Conservation (phyloP, 148 eudicot species). For the Rhododendron griersonianum region DNA sequence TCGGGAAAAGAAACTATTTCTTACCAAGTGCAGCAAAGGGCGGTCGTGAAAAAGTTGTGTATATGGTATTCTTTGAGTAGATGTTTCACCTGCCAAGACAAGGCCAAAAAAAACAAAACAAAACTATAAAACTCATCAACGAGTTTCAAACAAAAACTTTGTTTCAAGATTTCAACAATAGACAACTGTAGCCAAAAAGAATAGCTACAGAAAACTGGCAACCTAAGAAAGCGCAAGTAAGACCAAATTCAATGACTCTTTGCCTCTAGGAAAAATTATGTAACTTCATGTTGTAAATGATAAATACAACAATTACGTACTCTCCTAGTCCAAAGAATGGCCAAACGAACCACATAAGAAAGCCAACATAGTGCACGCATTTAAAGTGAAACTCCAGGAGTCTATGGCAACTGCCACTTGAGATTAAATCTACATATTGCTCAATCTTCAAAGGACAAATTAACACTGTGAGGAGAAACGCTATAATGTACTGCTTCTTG, state of each 20-base stretch:
- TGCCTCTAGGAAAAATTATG: not conserved
- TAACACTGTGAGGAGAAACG: not conserved
- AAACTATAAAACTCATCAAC: not conserved
- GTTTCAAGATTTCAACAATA: not conserved
- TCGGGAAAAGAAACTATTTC: not conserved
- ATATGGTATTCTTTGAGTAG: slow-evolving; percentile 6
- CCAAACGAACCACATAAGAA: not conserved
- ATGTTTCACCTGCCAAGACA: slow-evolving; percentile 14
- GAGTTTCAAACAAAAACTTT: not conserved
- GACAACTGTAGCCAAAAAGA: not conserved
- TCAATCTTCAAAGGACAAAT: not conserved
- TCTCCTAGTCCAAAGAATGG: not conserved
- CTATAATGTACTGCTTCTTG: no score
- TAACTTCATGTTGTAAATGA: not conserved
- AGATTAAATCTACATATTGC: not conserved
- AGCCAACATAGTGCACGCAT: not conserved
- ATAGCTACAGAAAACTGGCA: not conserved
- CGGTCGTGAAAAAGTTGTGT: slow-evolving; percentile 2
- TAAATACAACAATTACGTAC: not conserved
- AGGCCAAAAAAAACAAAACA: not conserved
- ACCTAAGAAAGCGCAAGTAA: not conserved
- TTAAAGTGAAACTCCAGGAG: not conserved
- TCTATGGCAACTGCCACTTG: not conserved
- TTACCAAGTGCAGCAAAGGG: slow-evolving; percentile 19
- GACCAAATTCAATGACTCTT: not conserved